A percentile compares a stretch with the other conserved stretches of the same genome.
Conservation (phyloP, 768 basidiomycete species). For the Tricholoma bakamatsutake region DNA sequence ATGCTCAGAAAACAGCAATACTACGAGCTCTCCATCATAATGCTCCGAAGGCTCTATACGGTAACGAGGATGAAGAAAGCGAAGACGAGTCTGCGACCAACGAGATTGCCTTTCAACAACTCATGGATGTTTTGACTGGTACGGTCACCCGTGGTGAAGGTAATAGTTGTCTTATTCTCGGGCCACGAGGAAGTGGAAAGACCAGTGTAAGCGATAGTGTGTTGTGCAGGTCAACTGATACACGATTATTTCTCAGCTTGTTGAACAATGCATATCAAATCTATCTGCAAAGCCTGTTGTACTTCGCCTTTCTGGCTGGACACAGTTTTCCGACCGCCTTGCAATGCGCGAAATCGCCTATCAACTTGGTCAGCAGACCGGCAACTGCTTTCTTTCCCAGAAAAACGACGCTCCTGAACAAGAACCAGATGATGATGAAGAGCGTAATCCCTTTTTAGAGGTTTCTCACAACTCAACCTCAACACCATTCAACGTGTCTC, state of each 20-base stretch:
- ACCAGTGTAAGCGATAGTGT: constrained; percentile 47
- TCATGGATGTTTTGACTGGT: constrained; percentile 62
- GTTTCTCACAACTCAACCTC: constrained; percentile 1
- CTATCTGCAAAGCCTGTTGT: constrained; percentile 55
- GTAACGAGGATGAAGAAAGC: constrained; percentile 10
- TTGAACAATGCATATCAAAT: constrained; percentile 49
- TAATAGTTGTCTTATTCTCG: constrained; percentile 86
- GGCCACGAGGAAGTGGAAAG: constrained; percentile 85
- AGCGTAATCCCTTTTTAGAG: constrained; percentile 47
- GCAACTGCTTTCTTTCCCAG: constrained; percentile 44
- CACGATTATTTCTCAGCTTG: constrained; percentile 36
- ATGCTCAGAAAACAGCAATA: constrained; percentile 53
- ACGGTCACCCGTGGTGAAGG: constrained; percentile 81
- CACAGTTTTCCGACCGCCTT: constrained; percentile 78
- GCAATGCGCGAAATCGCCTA: constrained; percentile 91
- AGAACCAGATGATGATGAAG: constrained; percentile 28
- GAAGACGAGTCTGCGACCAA: constrained; percentile 39
- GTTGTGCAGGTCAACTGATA: neutral
- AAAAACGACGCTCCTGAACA: constrained; percentile 28
- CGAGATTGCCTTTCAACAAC: constrained; percentile 44
- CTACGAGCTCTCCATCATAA: constrained; percentile 37
- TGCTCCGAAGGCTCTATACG: neutral
- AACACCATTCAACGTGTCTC: constrained; percentile 21
- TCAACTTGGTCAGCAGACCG: constrained; percentile 77
- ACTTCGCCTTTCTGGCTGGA: constrained; percentile 79